Percentiles rank a stretch among this genome's conserved stretches.
phyloP scores from a whole-genome alignment of 2,329 filamentous ascomycete species.

The Thelonectria olida region DNA sequence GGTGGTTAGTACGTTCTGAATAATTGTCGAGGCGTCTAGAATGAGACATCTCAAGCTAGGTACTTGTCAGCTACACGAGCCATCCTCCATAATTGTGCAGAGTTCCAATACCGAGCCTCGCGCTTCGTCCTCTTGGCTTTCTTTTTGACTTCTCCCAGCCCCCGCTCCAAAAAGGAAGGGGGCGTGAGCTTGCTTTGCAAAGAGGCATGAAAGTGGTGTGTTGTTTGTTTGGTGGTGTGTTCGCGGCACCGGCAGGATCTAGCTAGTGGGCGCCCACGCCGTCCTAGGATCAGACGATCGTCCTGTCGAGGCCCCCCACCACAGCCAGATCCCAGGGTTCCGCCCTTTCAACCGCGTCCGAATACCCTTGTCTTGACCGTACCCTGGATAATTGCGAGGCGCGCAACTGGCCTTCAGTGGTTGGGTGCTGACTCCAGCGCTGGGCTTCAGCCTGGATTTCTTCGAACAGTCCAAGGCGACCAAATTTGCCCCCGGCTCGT shows the following conservation, averaged over 20 bases:
- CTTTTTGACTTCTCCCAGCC: background rate
- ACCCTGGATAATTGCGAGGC: constrained; percentile 7
- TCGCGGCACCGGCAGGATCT: constrained; percentile 44
- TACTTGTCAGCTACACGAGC: constrained; percentile 14
- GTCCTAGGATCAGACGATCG: constrained; percentile 43
- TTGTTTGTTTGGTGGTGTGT: constrained; percentile 31
- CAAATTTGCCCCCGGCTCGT: constrained; percentile 19
- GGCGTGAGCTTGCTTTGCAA: constrained; percentile 21
- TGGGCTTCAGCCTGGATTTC: constrained; percentile 30
- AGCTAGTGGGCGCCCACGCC: constrained; percentile 33
- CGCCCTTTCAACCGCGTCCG: constrained; percentile 35
- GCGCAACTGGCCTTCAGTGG: constrained; percentile 7
- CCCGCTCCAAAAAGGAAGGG: background rate
- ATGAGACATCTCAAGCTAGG: constrained; percentile 14
- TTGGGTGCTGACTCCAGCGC: constrained; percentile 23
- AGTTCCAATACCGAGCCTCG: background rate
- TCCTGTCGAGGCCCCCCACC: constrained; percentile 38
- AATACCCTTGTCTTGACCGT: constrained; percentile 27
- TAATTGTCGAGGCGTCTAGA: constrained; percentile 11
- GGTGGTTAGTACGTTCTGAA: background rate
- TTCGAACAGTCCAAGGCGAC: constrained; percentile 4
- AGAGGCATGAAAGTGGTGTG: constrained; percentile 28
- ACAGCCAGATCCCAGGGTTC: constrained; percentile 43
- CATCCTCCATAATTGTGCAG: constrained; percentile 1
- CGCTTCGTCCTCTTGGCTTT: background rate